These are phyloP conservation scores for Chytriomyces confervae DNA, from an alignment of 192 early-diverging fungal genomes.

Conservation along the genomic window DNA sequence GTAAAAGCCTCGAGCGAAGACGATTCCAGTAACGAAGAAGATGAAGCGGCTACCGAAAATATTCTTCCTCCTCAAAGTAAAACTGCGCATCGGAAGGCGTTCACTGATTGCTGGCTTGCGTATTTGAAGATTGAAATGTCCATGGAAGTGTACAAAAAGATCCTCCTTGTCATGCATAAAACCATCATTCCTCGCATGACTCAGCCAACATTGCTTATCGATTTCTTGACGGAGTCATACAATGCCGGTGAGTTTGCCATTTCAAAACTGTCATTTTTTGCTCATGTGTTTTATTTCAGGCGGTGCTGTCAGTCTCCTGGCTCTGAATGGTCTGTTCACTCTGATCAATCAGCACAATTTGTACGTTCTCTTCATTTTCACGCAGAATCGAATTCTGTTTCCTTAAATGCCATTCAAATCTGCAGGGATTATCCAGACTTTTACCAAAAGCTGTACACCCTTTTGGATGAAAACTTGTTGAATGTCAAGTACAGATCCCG, in stretches of 20 bases:
- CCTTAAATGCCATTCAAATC: conserved; percentile 1
- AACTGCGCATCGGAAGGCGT: conserved; percentile 68
- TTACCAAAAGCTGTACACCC: conserved; percentile 89
- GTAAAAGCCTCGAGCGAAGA: background rate
- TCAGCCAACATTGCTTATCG: conserved; percentile 81
- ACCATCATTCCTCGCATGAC: conserved; percentile 87
- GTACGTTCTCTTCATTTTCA: conserved; percentile 54
- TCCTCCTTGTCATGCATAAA: conserved; percentile 83
- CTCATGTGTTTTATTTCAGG: conserved; percentile 51
- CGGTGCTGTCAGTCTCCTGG: conserved; percentile 86
- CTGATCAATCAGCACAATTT: conserved; percentile 94
- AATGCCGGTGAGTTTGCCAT: conserved; percentile 61
- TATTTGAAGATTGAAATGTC: conserved; percentile 75
- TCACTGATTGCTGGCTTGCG: conserved; percentile 82
- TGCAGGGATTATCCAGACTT: conserved; percentile 97
- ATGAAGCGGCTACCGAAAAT: background rate
- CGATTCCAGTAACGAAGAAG: conserved; percentile 3
- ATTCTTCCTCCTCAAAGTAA: conserved; percentile 16
- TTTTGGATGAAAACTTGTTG: conserved; percentile 88
- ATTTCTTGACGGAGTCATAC: conserved; percentile 91
- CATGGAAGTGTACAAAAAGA: conserved; percentile 77
- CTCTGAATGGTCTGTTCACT: conserved; percentile 94
- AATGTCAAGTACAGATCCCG: conserved; percentile 94
- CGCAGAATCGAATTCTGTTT: conserved; percentile 22
- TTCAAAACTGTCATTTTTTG: conserved; percentile 3